phyloP scores from a whole-genome alignment of 2,329 filamentous ascomycete species.

The Nigrograna mackinnonii region DNA sequence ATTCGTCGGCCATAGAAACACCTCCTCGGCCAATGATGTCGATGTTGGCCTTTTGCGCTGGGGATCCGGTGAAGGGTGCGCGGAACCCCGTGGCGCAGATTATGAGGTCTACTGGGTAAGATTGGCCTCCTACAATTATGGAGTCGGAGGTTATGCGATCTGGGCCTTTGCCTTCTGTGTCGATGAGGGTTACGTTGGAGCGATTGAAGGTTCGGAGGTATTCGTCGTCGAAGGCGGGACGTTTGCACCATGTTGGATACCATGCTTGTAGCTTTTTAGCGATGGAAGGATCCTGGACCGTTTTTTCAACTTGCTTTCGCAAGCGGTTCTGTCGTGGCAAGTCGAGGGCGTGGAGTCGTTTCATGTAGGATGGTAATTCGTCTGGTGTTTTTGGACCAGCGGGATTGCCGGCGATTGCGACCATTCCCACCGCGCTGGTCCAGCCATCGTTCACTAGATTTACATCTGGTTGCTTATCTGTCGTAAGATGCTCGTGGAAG shows the following conservation, averaged over 20 bases:
- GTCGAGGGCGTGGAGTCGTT: conserved; percentile 46
- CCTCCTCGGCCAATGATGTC: conserved; percentile 47
- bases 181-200: conserved; percentile 61
- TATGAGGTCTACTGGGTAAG: conserved; percentile 51
- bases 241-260: conserved; percentile 66
- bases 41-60: conserved; percentile 24
- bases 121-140: conserved; percentile 49
- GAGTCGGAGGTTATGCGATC: conserved; percentile 43
- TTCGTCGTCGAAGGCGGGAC: conserved; percentile 62
- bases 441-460: conserved; percentile 55
- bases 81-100: conserved; percentile 49
- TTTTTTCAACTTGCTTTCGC: conserved; percentile 48
- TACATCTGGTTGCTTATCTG: conserved; percentile 30
- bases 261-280: conserved; percentile 59
- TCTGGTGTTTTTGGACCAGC: conserved; percentile 41
- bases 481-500: conserved; percentile 42
- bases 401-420: conserved; percentile 40
- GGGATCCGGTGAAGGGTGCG: conserved; percentile 17
- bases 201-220: conserved; percentile 63
- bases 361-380: conserved; percentile 40
- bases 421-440: conserved; percentile 35
- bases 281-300: conserved; percentile 54
- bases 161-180: conserved; percentile 60
- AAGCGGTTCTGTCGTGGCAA: conserved; percentile 44
- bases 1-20: conserved; percentile 47